Base-by-base conservation (phyloP, 352 stramenopile species). In the Globisporangium spinosum region DNA sequence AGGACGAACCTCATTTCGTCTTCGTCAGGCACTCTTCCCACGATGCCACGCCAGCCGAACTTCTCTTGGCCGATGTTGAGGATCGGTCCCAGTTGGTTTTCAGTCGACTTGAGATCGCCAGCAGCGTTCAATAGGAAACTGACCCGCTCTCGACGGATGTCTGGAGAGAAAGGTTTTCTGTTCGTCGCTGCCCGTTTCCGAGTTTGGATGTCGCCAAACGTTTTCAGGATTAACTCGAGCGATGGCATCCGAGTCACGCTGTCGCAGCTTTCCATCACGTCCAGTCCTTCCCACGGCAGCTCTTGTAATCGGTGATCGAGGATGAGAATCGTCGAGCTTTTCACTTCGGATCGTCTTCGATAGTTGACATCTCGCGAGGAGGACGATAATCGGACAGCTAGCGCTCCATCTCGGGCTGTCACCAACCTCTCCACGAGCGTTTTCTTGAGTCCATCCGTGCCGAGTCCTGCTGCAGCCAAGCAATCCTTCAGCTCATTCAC, bases 271-370 rank as follows among this genome's bases (percentile, higher is more conserved):
- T 51, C 35, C 49, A 95, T 73, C 3, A 91, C 67, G 34, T 88
- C 80, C 22, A 96, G 66, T 0, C 75, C 86, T 87, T 96, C 88
- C 86, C 86, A 96, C 7, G 88, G 86, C 70, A 96, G 91, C 54
- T 87, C 79, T 53, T 91, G 78, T 15, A 94, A 58, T 22, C 76
- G 70, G 23, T 83, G 72, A 65, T 89, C 80, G 35, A 93, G 75
- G 7, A 94, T 76, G 38, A 95, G 65, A 61, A 94, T 89, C 4
- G 76, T 89, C 1, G 84, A 49, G 23, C 34, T 53, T 61, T 74
- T 29, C 54, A 63, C 7, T 45, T 27, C 1, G 7, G 4, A 1
- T 60, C 20, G 22, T 10, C 38, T 49, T 22, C 27, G 47, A 15
- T 6, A 8, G 51, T 34, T n/a, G n/a, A 6, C 15, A 23, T 17